Evolutionary conservation across 495 filamentous ascomycete species (phyloP), one percentile per base, ranked within the genome.

Genomic region (Penicillium angulare): DNA sequence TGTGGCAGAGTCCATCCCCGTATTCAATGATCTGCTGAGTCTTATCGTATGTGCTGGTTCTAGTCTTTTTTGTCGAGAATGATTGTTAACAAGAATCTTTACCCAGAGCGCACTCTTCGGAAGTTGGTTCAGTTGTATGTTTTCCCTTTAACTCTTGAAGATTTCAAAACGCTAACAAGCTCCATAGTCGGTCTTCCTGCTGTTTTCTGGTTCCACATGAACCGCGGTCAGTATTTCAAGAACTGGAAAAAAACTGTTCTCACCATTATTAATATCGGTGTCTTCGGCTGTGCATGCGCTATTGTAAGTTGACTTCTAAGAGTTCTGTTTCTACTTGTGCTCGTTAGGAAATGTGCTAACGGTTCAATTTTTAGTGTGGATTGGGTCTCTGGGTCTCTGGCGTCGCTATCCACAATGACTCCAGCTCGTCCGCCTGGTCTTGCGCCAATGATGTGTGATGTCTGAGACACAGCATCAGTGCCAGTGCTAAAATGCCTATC

Each of bases 1-100:
- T 50, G 82, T 91, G 53, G 85, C 86, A 3, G 81, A 86, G 57
- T 79, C 82, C 2, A 86, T 90, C 21, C 88, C 87, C 0, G 81
- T 86, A 53, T 90, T 90, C 69, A 83, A 79, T 51, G 78, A 84
- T 42, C 56, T 90, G 49, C 63, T 89, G 39, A 76, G 75, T 48
- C 52, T 81, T 46, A 74, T 79, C 47, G 67, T 72, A 56, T 41
- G 69, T 60, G 15, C 18, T 27, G 31, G 2, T 8, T 17, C 3
- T 5, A 31, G 1, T 1, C 40, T 12, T 17, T 15, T 27, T 16
- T 0, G n/a, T 17, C 12, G 17, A 15, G n/a, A 5, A 0, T 10
- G 1, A 18, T 43, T 4, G 26, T 54, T 64, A 55, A 66, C 9
- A 10, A 23, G 3, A 26, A 22, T n/a, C 13, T 22, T 15, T 15